phyloP scores from a whole-genome alignment of 352 stramenopile species.

The Phytophthora palmivora region DNA sequence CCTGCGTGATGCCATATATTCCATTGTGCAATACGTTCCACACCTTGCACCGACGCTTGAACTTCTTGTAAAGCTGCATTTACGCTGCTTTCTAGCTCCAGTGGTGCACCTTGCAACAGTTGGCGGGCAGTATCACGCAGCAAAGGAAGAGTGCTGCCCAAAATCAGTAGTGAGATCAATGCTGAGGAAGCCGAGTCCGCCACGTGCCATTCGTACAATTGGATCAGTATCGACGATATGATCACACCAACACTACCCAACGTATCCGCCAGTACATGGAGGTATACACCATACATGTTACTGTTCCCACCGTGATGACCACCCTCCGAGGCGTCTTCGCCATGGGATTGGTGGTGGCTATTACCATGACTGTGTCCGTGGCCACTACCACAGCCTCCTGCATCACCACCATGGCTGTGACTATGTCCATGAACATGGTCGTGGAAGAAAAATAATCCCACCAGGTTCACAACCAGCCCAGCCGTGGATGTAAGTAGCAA shows the following conservation, averaged over 20 bases:
- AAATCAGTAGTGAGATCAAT: conserved; percentile 87
- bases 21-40: conserved; percentile 65
- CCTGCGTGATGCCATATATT: conserved; percentile 82
- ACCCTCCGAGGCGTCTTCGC: conserved; percentile 46
- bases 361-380: conserved; percentile 74
- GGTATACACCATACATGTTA: conserved; percentile 93
- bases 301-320: conserved; percentile 57
- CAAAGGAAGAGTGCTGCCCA: conserved; percentile 83
- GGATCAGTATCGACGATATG: conserved; percentile 85
- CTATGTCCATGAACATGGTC: conserved; percentile 85
- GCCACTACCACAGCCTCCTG: conserved; percentile 38
- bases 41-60: conserved; percentile 44
- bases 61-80: conserved; percentile 58
- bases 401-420: conserved; percentile 54
- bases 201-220: conserved; percentile 86
- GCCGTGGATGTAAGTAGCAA: conserved; percentile 85
- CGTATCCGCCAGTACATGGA: conserved; percentile 91
- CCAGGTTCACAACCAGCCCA: conserved; percentile 86
- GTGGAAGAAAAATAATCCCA: conserved; percentile 92
- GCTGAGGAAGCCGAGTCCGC: conserved; percentile 83
- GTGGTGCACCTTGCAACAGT: conserved; percentile 72
- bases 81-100: conserved; percentile 58
- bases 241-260: conserved; percentile 91
- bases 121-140: conserved; percentile 78
- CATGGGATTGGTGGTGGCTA: conserved; percentile 59